Percentiles rank a stretch among this genome's conserved stretches.
Conservation (phyloP, 2,329 filamentous ascomycete genomes). For the Penicillium sp. region DNA sequence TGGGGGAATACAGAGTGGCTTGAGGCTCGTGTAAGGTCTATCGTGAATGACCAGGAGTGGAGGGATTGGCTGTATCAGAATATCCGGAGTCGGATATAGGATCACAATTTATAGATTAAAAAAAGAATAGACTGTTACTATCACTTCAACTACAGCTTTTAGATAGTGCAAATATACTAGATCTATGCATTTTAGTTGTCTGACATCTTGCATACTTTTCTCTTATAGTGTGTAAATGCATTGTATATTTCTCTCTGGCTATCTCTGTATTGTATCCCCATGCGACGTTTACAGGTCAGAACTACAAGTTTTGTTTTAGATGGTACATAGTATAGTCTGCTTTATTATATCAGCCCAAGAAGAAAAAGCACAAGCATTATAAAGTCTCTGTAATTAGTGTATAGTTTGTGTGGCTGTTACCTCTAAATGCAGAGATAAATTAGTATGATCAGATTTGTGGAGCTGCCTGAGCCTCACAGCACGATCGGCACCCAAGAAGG, state of each 20-base stretch:
- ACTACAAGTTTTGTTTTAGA: too few species aligned
- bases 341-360: not conserved
- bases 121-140: not conserved
- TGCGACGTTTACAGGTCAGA: too few species aligned
- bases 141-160: not conserved
- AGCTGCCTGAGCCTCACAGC: not conserved
- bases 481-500: not conserved
- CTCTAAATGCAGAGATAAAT: not conserved
- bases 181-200: too few species aligned
- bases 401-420: not conserved
- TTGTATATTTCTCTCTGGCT: too few species aligned
- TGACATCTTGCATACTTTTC: too few species aligned
- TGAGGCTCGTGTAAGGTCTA: slow-evolving; percentile 54
- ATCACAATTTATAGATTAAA: not conserved
- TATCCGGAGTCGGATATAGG: slow-evolving; percentile 3
- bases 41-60: slow-evolving; percentile 51
- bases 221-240: too few species aligned
- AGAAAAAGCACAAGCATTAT: too few species aligned
- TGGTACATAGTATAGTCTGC: not conserved
- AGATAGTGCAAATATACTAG: not conserved
- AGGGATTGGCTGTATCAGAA: slow-evolving; percentile 44
- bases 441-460: not conserved
- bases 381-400: not conserved
- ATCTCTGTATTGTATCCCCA: too few species aligned
- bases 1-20: slow-evolving; percentile 63